Percentiles rank a stretch among this genome's conserved stretches.
These are phyloP conservation scores for Lentithecium fluviatile DNA, from an alignment of 495 filamentous ascomycete genomes.

Conservation along the genomic window DNA sequence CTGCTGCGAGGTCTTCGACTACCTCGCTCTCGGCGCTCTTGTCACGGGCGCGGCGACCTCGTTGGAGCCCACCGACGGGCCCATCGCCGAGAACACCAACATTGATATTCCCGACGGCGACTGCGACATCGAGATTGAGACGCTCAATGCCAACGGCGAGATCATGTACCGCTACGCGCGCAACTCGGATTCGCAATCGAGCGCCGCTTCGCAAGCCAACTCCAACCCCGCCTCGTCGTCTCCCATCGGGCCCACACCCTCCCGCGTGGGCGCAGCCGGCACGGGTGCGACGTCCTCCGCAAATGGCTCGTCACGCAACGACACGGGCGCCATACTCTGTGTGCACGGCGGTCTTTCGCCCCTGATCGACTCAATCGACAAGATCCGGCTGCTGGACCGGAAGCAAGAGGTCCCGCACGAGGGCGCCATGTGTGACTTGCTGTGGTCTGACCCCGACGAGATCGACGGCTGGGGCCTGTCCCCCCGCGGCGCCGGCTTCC, in stretches of 20 bases:
- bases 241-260: conserved; percentile 46
- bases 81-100: conserved; percentile 41
- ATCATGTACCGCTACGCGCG: conserved; percentile 72
- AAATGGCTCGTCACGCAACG: conserved; percentile 63
- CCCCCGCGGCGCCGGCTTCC: conserved; percentile 90
- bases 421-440: conserved; percentile 96
- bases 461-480: conserved; percentile 97
- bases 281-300: conserved; percentile 68
- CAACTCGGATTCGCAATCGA: conserved; percentile 35
- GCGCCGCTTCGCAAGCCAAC: conserved; percentile 22
- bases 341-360: conserved; percentile 93
- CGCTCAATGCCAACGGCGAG: conserved; percentile 76
- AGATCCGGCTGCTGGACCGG: conserved; percentile 89
- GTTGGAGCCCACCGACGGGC: conserved; percentile 55
- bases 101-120: conserved; percentile 49
- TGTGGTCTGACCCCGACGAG: conserved; percentile 98
- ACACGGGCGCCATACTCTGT: conserved; percentile 80
- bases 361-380: conserved; percentile 89
- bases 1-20: conserved; percentile 98
- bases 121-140: conserved; percentile 86
- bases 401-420: conserved; percentile 99
- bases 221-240: conserved; percentile 50
- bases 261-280: conserved; percentile 67
- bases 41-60: conserved; percentile 83
- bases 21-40: conserved; percentile 90